These are phyloP conservation scores for Endogone sp. DNA, from an alignment of 192 early-diverging fungal species.

Conservation along the genomic window DNA sequence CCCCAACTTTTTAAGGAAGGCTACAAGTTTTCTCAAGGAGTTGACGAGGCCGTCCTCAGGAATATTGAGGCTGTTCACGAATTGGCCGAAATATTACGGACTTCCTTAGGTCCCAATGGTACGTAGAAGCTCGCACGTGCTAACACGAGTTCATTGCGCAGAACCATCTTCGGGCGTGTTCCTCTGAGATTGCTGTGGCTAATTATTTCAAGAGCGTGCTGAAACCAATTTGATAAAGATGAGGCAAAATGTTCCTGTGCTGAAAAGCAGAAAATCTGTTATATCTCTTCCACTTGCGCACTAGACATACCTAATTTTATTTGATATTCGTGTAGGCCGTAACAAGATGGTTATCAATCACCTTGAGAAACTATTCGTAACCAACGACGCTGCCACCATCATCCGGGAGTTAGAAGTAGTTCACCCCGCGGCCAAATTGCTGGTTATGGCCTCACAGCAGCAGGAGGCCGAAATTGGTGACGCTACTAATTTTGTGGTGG, in stretches of 20 bases:
- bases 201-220: too few species aligned
- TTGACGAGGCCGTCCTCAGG: slow-evolving; percentile 92
- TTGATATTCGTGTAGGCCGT: slow-evolving; percentile 69
- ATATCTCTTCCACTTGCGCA: too few species aligned
- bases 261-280: too few species aligned
- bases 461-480: slow-evolving; percentile 98
- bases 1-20: slow-evolving; percentile 91
- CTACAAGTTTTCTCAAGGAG: slow-evolving; percentile 94
- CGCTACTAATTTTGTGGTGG: slow-evolving; percentile 92
- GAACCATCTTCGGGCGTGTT: background rate
- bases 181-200: background rate
- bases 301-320: too few species aligned
- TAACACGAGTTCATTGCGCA: slow-evolving; percentile 8
- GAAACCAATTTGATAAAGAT: too few species aligned
- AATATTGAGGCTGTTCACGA: slow-evolving; percentile 96
- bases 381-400: slow-evolving; percentile 98
- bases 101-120: slow-evolving; percentile 97
- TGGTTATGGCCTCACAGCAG: slow-evolving; percentile 96
- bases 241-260: too few species aligned
- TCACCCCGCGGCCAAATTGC: slow-evolving; percentile 93
- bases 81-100: slow-evolving; percentile 88
- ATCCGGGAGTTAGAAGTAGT: slow-evolving; percentile 96
- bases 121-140: background rate
- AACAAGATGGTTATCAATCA: slow-evolving; percentile 99
- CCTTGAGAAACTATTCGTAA: slow-evolving; percentile 96